Evolutionary conservation across 257 asterid species (phyloP).

Genomic region (Scutellaria minor): DNA sequence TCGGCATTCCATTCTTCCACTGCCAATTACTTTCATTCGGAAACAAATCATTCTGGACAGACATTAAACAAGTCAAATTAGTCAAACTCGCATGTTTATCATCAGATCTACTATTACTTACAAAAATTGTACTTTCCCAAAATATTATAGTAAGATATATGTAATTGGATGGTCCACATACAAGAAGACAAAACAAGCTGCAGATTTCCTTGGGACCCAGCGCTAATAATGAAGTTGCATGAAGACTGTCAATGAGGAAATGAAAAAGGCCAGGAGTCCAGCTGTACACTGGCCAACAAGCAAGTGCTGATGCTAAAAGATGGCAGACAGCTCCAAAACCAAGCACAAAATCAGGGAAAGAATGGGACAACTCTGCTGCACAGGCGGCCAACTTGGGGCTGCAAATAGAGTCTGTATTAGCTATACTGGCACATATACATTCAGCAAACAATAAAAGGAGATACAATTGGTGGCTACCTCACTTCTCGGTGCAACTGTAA

Average conservation of each 20-base stretch:
- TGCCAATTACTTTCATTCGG: conserved; percentile 80
- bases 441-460: conserved; percentile 30
- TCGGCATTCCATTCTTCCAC: conserved; percentile 92
- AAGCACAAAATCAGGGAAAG: conserved; percentile 77
- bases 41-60: conserved; percentile 79
- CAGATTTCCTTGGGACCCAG: conserved; percentile 97
- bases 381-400: conserved; percentile 95
- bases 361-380: conserved; percentile 66
- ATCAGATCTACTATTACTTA: conserved; percentile 12
- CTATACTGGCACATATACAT: conserved; percentile 19
- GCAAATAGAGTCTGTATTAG: conserved; percentile 46
- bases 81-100: conserved; percentile 34
- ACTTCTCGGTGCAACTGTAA: conserved; percentile 58
- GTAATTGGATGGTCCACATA: conserved; percentile 45
- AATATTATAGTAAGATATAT: conserved; percentile 32
- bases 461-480: conserved; percentile 53
- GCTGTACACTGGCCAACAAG: conserved; percentile 96
- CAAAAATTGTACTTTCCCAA: not conserved
- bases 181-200: conserved; percentile 88
- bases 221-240: conserved; percentile 75
- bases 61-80: conserved; percentile 39
- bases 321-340: conserved; percentile 90
- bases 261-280: conserved; percentile 96
- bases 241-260: conserved; percentile 54
- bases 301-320: conserved; percentile 87